These are phyloP conservation scores for Ustilago bromivora DNA, from an alignment of 1,284 basidiomycete genomes.

Conservation along the genomic window DNA sequence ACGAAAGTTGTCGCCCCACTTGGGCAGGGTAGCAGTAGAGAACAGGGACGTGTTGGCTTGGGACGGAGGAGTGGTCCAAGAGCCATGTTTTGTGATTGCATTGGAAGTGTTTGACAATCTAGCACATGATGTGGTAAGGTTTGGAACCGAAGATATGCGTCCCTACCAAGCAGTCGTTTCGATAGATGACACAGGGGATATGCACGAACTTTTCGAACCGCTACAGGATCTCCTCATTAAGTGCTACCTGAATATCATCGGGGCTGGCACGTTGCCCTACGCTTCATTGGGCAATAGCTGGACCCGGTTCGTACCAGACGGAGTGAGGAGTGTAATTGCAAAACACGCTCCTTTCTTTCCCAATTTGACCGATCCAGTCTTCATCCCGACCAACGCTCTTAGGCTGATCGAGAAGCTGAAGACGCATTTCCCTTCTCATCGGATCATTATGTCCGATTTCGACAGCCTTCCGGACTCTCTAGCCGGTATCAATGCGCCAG, in stretches of 20 bases:
- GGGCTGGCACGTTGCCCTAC: neutral
- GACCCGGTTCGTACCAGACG: conserved; percentile 75
- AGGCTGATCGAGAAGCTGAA: conserved; percentile 86
- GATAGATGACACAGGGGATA: conserved; percentile 85
- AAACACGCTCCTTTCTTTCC: conserved; percentile 77
- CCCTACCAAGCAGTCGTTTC: conserved; percentile 88
- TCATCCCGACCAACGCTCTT: conserved; percentile 91
- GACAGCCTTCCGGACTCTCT: conserved; percentile 86
- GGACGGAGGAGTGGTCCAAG: conserved; percentile 76
- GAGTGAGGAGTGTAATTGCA: conserved; percentile 53
- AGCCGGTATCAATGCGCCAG: conserved; percentile 85
- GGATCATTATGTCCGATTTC: conserved; percentile 93
- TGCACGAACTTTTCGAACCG: conserved; percentile 84
- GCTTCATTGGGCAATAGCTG: conserved; percentile 67
- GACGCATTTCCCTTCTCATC: conserved; percentile 87
- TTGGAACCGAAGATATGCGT: conserved; percentile 78
- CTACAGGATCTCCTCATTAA: conserved; percentile 85
- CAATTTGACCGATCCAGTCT: conserved; percentile 90
- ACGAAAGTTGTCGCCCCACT: conserved; percentile 53
- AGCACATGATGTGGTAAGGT: conserved; percentile 93
- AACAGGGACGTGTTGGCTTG: conserved; percentile 91
- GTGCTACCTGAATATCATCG: conserved; percentile 73
- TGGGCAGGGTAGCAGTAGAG: conserved; percentile 77
- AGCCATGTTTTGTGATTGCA: conserved; percentile 92
- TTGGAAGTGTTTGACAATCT: conserved; percentile 99